Percentiles rank a stretch among this genome's conserved stretches.
Conservation (phyloP, 2,329 filamentous ascomycete species). For the Trichoderma polysporum region DNA sequence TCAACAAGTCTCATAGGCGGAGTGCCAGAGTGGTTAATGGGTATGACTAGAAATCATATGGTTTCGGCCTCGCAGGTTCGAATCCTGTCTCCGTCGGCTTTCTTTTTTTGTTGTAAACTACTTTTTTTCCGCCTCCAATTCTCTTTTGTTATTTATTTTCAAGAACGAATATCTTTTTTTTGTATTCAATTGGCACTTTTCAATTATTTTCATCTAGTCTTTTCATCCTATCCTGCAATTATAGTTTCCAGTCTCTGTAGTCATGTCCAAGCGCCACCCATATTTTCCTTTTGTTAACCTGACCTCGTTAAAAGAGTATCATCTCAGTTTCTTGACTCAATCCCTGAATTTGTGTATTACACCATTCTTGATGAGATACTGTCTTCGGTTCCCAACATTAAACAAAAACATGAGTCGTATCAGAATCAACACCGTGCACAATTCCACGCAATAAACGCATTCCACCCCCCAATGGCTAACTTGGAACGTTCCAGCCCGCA, state of each 20-base stretch:
- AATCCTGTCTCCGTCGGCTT: conserved; percentile 21
- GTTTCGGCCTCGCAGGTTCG: conserved; percentile 21
- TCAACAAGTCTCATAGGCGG: conserved; percentile 6
- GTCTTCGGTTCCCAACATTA: conserved; percentile 18
- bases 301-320: background rate
- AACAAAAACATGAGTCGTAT: conserved; percentile 24
- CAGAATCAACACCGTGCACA: conserved; percentile 15
- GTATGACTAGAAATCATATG: conserved; percentile 23
- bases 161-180: no score
- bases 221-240: no score
- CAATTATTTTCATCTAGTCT: no score
- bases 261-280: background rate
- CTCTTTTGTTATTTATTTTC: background rate
- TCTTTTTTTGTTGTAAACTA: conserved; percentile 16
- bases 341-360: background rate
- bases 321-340: background rate
- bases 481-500: background rate
- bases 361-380: conserved; percentile 12
- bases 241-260: background rate
- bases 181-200: no score
- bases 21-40: conserved; percentile 23
- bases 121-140: background rate
- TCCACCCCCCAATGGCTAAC: conserved; percentile 3
- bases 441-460: conserved; percentile 12
- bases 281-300: background rate